These are phyloP conservation scores for Colletotrichum graminicola DNA, from an alignment of 2,329 filamentous ascomycete species.

Conservation along the genomic window DNA sequence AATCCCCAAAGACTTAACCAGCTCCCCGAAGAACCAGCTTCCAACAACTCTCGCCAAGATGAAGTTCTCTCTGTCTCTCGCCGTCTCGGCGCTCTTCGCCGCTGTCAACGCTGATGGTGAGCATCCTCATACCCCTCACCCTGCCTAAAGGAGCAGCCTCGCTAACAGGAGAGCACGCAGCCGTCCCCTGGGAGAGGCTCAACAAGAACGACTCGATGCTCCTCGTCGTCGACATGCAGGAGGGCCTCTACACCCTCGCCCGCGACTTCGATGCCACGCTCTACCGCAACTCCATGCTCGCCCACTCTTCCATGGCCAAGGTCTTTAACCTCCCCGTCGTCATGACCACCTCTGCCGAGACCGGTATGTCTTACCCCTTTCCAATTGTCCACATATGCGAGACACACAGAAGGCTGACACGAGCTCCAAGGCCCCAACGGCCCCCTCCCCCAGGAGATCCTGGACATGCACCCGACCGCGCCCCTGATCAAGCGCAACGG, in stretches of 20 bases:
- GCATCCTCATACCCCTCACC: background rate
- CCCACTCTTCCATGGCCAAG: constrained; percentile 74
- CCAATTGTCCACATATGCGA: no score
- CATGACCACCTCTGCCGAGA: constrained; percentile 77
- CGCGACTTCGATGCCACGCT: constrained; percentile 75
- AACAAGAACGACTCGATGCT: constrained; percentile 52
- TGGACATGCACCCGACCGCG: constrained; percentile 74
- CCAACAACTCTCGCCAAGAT: constrained; percentile 19
- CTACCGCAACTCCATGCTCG: constrained; percentile 76
- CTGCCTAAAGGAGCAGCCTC: background rate
- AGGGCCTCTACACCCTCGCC: constrained; percentile 57
- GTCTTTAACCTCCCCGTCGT: constrained; percentile 77
- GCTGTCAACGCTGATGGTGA: constrained; percentile 29
- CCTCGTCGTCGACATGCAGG: constrained; percentile 54
- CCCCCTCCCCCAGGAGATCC: constrained; percentile 76
- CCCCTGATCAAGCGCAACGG: constrained; percentile 76
- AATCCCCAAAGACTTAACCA: constrained; percentile 21
- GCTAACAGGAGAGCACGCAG: constrained; percentile 28
- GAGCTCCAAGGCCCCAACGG: constrained; percentile 73
- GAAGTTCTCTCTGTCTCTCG: constrained; percentile 40
- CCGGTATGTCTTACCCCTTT: constrained; percentile 48
- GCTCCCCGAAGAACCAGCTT: constrained; percentile 1
- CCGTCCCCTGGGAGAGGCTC: constrained; percentile 51
- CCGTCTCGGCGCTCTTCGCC: constrained; percentile 40
- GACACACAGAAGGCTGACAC: constrained; percentile 13